Evolutionary conservation across 192 early-diverging fungal species (phyloP).

Genomic region (Coemansia aciculifera): DNA sequence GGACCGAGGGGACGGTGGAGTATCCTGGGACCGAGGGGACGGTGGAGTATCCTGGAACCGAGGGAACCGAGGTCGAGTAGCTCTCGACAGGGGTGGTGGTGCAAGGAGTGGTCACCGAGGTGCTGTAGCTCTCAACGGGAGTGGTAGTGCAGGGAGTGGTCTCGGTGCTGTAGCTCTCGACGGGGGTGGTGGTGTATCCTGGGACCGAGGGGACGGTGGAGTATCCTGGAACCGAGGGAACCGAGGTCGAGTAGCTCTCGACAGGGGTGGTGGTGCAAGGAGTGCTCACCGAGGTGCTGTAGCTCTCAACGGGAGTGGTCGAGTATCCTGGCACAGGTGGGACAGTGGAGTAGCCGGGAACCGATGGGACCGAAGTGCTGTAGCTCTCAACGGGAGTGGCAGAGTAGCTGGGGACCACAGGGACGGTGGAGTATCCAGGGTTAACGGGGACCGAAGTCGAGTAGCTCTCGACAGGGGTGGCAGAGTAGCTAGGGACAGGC

Average conservation of each 20-base stretch:
- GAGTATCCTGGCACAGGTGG: conserved; percentile 14
- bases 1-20: conserved; percentile 2
- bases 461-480: conserved; percentile 3
- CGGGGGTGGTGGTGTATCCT: background rate
- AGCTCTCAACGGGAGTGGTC: conserved; percentile 8
- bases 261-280: background rate
- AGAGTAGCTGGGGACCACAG: background rate
- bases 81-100: conserved; percentile 3
- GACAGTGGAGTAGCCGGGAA: conserved; percentile 18
- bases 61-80: conserved; percentile 11
- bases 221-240: background rate
- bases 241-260: background rate
- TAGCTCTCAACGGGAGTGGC: conserved; percentile 13
- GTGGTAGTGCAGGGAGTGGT: background rate
- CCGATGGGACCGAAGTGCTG: conserved; percentile 10
- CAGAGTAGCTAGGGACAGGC: conserved; percentile 15
- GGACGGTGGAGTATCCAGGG: background rate
- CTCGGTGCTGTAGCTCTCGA: conserved; percentile 4
- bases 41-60: conserved; percentile 9
- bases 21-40: conserved; percentile 2
- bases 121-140: conserved; percentile 1
- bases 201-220: background rate
- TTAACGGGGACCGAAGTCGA: background rate
- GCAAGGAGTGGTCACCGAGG: background rate
- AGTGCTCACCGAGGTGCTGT: conserved; percentile 4